Conservation (phyloP, 2,329 filamentous ascomycete genomes). For the Pseudocercospora crystallina region DNA sequence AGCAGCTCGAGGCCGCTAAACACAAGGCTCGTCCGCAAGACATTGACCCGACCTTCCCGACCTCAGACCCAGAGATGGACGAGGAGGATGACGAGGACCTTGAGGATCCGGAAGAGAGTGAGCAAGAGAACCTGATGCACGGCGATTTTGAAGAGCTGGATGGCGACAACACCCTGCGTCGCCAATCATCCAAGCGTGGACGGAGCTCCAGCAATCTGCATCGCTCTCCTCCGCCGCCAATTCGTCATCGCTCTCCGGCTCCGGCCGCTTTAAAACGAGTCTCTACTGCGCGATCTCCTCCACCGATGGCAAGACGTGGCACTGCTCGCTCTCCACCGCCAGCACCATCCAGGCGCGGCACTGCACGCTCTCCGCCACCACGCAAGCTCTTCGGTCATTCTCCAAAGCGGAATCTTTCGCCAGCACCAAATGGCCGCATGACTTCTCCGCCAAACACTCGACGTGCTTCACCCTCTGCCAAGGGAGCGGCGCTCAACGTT, state of each 20-base stretch:
- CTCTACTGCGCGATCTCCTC: constrained; percentile 44
- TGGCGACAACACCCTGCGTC: constrained; percentile 36
- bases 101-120: constrained; percentile 61
- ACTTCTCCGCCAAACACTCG: constrained; percentile 69
- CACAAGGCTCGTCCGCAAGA: constrained; percentile 87
- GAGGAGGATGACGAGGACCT: constrained; percentile 70
- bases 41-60: constrained; percentile 95
- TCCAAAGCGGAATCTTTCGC: constrained; percentile 59
- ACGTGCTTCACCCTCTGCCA: constrained; percentile 46
- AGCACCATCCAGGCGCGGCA: constrained; percentile 13
- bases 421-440: constrained; percentile 36
- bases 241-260: constrained; percentile 38
- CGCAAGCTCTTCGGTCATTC: constrained; percentile 67
- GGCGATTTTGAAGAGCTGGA: constrained; percentile 46
- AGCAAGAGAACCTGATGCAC: constrained; percentile 63
- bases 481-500: constrained; percentile 48
- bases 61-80: constrained; percentile 83
- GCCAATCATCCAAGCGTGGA: constrained; percentile 37
- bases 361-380: constrained; percentile 43
- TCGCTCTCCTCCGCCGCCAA: constrained; percentile 36
- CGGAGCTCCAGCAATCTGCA: constrained; percentile 19
- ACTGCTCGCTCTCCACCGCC: constrained; percentile 18
- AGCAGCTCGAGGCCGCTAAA: constrained; percentile 77
- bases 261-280: constrained; percentile 42
- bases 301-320: constrained; percentile 22